phyloP scores from a whole-genome alignment of 345 rosid species.

The Camelina laxa region DNA sequence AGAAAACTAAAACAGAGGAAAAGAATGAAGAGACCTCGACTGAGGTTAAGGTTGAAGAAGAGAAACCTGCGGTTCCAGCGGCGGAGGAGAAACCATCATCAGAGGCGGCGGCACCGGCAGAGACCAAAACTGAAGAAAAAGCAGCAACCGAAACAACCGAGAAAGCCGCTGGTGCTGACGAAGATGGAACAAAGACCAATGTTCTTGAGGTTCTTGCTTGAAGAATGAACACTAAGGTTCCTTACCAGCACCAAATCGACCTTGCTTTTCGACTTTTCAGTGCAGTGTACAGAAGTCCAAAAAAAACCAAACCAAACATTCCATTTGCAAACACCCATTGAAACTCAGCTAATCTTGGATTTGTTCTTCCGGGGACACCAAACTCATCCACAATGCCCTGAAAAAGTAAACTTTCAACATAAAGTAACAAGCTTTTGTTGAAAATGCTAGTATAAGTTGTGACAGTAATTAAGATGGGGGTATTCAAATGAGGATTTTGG shows the following conservation, averaged over 20 bases:
- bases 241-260: slow-evolving; percentile 83
- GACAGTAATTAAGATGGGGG: no score
- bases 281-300: slow-evolving; percentile 78
- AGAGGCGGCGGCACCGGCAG: neutral
- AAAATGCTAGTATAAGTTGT: slow-evolving; percentile 7
- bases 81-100: slow-evolving; percentile 8
- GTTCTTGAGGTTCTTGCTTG: no score
- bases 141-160: slow-evolving; percentile 30
- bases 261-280: slow-evolving; percentile 85
- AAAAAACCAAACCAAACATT: slow-evolving; percentile 83
- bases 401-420: slow-evolving; percentile 13
- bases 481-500: no score
- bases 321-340: slow-evolving; percentile 97
- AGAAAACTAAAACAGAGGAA: slow-evolving; percentile 34
- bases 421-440: slow-evolving; percentile 7
- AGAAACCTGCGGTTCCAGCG: neutral
- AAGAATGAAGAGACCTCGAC: slow-evolving; percentile 25
- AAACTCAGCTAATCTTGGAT: slow-evolving; percentile 60
- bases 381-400: slow-evolving; percentile 93
- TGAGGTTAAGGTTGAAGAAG: slow-evolving; percentile 26
- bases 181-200: slow-evolving; percentile 79
- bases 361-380: slow-evolving; percentile 75
- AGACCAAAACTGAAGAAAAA: slow-evolving; percentile 35
- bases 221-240: slow-evolving; percentile 9
- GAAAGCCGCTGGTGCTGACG: slow-evolving; percentile 57